These are phyloP conservation scores for Cladosporium sp. DNA, from an alignment of 2,329 filamentous ascomycete species.

Conservation along the genomic window DNA sequence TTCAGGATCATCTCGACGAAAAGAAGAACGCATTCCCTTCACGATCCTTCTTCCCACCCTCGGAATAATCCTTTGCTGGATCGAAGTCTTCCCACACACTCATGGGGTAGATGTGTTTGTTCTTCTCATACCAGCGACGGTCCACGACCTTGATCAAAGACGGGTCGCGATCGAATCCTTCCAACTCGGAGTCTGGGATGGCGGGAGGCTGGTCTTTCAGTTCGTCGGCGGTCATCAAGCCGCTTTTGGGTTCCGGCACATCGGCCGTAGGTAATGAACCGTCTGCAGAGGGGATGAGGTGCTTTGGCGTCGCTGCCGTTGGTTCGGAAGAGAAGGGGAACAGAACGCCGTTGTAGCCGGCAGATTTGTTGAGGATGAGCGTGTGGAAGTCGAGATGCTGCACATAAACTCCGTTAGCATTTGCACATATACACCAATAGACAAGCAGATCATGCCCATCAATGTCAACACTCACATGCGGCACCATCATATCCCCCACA, in stretches of 20 bases:
- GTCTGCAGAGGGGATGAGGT: slow-evolving; percentile 15
- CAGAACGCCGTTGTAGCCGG: slow-evolving; percentile 65
- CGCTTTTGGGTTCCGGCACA: slow-evolving; percentile 3
- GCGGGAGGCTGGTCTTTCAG: slow-evolving; percentile 5
- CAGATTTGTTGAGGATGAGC: slow-evolving; percentile 83
- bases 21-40: slow-evolving; percentile 87
- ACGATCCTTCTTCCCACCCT: slow-evolving; percentile 70
- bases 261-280: slow-evolving; percentile 14
- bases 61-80: slow-evolving; percentile 76
- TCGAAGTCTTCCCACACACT: slow-evolving; percentile 96
- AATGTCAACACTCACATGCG: slow-evolving; percentile 62
- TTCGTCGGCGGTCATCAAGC: slow-evolving; percentile 11
- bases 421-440: not conserved
- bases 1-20: slow-evolving; percentile 12
- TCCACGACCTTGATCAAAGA: slow-evolving; percentile 88
- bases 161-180: slow-evolving; percentile 74
- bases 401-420: slow-evolving; percentile 16
- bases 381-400: slow-evolving; percentile 98
- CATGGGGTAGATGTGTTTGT: slow-evolving; percentile 97
- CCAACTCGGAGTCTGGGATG: slow-evolving; percentile 47
- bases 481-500: slow-evolving; percentile 81
- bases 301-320: slow-evolving; percentile 36
- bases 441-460: not conserved
- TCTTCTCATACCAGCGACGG: slow-evolving; percentile 90
- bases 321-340: slow-evolving; percentile 65